These are phyloP conservation scores for Iris pallida DNA, from an alignment of 116 monocot genomes.

Conservation along the genomic window DNA sequence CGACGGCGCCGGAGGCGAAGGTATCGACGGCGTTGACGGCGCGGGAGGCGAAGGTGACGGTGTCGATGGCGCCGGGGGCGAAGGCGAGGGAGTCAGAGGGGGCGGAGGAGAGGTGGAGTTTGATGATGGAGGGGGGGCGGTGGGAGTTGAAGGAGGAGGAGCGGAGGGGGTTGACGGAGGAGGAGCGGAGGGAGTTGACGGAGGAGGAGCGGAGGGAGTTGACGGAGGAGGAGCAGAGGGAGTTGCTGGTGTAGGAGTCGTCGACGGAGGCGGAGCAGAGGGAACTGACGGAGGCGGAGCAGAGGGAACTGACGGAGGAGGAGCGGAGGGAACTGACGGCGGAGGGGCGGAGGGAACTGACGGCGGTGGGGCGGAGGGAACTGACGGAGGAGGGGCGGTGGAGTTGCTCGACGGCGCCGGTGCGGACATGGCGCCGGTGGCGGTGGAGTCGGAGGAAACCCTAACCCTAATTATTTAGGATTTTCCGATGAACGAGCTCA, in stretches of 20 bases:
- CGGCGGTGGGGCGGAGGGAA: too few relatives aligned
- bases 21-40: not conserved
- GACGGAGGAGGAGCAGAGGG: not conserved
- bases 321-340: too few relatives aligned
- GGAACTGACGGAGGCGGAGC: conserved; percentile 3
- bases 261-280: not conserved
- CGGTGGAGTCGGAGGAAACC: not conserved
- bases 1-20: conserved; percentile 6
- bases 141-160: not conserved
- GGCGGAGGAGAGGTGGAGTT: not conserved
- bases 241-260: conserved; percentile 5
- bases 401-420: conserved; percentile 9
- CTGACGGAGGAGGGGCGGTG: not conserved
- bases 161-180: not conserved
- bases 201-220: not conserved
- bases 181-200: not conserved
- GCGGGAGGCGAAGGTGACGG: too few relatives aligned
- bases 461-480: not conserved
- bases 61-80: conserved; percentile 3
- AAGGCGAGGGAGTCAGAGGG: not conserved
- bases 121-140: not conserved
- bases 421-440: not conserved
- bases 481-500: not conserved
- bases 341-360: too few relatives aligned
- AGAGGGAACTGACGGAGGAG: too few relatives aligned